These are phyloP conservation scores for Prunus yedoensis DNA, from an alignment of 331 rosid genomes.

Conservation along the genomic window DNA sequence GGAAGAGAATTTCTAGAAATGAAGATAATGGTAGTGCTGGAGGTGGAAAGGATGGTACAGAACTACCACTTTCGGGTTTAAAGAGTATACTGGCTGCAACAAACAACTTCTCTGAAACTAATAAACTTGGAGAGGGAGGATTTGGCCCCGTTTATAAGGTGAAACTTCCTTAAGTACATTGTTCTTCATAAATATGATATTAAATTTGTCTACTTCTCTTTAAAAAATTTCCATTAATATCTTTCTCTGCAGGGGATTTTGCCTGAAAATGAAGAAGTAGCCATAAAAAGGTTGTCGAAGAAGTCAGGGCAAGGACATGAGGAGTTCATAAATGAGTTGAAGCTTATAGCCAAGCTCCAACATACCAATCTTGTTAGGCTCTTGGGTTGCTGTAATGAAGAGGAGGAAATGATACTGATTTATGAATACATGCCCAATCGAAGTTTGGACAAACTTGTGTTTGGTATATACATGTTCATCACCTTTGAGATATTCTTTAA, in stretches of 20 bases:
- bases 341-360: slow-evolving; percentile 29
- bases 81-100: slow-evolving; percentile 18
- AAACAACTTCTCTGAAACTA: slow-evolving; percentile 29
- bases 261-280: slow-evolving; percentile 8
- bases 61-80: slow-evolving; percentile 17
- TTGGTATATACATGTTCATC: not conserved
- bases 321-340: slow-evolving; percentile 22
- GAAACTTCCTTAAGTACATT: not conserved
- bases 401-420: slow-evolving; percentile 66
- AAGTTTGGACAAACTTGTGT: too few relatives aligned
- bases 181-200: too few relatives aligned
- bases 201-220: too few relatives aligned
- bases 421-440: slow-evolving; percentile 33
- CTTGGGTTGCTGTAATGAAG: slow-evolving; percentile 31
- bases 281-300: slow-evolving; percentile 23
- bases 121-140: slow-evolving; percentile 29
- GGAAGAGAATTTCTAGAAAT: not conserved
- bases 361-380: slow-evolving; percentile 38
- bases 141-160: slow-evolving; percentile 37
- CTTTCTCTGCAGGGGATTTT: too few relatives aligned
- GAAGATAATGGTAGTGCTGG: too few relatives aligned
- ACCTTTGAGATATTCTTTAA: too few relatives aligned
- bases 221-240: too few relatives aligned
- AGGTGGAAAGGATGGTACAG: not conserved
- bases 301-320: slow-evolving; percentile 29